A percentile compares a stretch with the other conserved stretches of the same genome.
Evolutionary conservation across 495 filamentous ascomycete species (phyloP).

Genomic region (Penicillium tannophilum): DNA sequence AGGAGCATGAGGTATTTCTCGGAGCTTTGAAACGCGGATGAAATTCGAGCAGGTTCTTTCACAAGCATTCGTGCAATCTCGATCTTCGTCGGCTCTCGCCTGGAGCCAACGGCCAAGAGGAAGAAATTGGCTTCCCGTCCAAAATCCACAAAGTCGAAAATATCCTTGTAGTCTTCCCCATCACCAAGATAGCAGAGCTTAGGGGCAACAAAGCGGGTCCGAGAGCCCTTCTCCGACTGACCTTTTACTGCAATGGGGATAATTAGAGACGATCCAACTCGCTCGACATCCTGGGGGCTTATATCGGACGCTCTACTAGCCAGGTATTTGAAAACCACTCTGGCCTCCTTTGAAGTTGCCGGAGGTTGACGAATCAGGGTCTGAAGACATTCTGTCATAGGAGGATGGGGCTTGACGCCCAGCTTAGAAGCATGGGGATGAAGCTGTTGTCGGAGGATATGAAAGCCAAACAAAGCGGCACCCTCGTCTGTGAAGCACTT

Average conservation of each 20-base stretch:
- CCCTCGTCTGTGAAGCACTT: conserved; percentile 82
- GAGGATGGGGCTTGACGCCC: conserved; percentile 78
- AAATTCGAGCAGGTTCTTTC: conserved; percentile 74
- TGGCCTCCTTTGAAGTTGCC: conserved; percentile 60
- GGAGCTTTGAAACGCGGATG: conserved; percentile 73
- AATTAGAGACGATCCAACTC: conserved; percentile 63
- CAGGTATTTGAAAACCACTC: conserved; percentile 77
- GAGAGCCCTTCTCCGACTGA: conserved; percentile 33
- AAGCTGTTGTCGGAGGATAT: conserved; percentile 71
- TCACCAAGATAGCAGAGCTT: conserved; percentile 76
- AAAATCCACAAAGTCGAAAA: conserved; percentile 97
- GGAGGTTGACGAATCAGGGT: conserved; percentile 72
- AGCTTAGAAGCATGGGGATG: conserved; percentile 77
- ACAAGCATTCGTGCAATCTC: conserved; percentile 82
- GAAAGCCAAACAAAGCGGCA: conserved; percentile 75
- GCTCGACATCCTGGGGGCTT: conserved; percentile 56
- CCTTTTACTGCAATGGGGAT: conserved; percentile 63
- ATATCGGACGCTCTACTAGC: conserved; percentile 74
- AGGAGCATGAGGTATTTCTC: conserved; percentile 86
- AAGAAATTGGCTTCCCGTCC: conserved; percentile 85
- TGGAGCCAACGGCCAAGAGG: conserved; percentile 82
- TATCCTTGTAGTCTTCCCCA: conserved; percentile 74
- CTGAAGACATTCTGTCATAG: conserved; percentile 71
- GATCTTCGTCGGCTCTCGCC: conserved; percentile 79
- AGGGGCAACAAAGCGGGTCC: conserved; percentile 58